Conservation (phyloP, 2,329 filamentous ascomycete genomes). For the Sarocladium kiliense region DNA sequence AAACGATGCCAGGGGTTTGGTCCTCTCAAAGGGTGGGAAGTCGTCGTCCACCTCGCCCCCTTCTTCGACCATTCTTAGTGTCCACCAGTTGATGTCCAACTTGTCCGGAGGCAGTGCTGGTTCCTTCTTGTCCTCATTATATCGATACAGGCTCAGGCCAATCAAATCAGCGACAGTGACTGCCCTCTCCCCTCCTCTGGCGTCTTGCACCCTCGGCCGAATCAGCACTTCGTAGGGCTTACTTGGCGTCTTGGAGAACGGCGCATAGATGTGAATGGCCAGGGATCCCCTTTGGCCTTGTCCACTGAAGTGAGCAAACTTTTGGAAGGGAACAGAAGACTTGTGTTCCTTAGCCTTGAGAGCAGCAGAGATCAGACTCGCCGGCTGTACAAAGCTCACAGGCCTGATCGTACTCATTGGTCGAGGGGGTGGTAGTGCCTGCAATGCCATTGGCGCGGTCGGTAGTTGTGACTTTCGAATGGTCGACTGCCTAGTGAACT, state of each 20-base stretch:
- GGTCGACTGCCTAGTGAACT: conserved; percentile 57
- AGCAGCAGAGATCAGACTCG: conserved; percentile 66
- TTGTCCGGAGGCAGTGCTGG: conserved; percentile 61
- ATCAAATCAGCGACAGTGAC: conserved; percentile 79
- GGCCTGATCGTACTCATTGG: conserved; percentile 60
- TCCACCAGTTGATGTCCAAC: conserved; percentile 77
- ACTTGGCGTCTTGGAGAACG: conserved; percentile 60
- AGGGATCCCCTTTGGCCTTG: conserved; percentile 74
- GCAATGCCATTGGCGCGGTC: conserved; percentile 50
- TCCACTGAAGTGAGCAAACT: conserved; percentile 70
- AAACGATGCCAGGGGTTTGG: conserved; percentile 69
- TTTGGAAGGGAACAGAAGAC: conserved; percentile 66
- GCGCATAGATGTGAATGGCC: conserved; percentile 70
- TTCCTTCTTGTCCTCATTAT: conserved; percentile 69
- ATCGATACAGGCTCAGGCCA: conserved; percentile 71
- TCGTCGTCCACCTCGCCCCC: conserved; percentile 82
- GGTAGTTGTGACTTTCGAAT: conserved; percentile 56
- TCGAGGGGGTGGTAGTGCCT: conserved; percentile 65
- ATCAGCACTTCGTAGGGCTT: conserved; percentile 69
- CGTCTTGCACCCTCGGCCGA: conserved; percentile 62
- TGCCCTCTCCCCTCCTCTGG: conserved; percentile 52
- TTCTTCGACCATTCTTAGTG: conserved; percentile 76
- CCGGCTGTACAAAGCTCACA: conserved; percentile 62
- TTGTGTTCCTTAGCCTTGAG: conserved; percentile 68
- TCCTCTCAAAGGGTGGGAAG: conserved; percentile 72